Evolutionary conservation across 2,329 filamentous ascomycete genomes (phyloP), one percentile per base, ranked within the genome.

Genomic region (Alternaria ventricosa): DNA sequence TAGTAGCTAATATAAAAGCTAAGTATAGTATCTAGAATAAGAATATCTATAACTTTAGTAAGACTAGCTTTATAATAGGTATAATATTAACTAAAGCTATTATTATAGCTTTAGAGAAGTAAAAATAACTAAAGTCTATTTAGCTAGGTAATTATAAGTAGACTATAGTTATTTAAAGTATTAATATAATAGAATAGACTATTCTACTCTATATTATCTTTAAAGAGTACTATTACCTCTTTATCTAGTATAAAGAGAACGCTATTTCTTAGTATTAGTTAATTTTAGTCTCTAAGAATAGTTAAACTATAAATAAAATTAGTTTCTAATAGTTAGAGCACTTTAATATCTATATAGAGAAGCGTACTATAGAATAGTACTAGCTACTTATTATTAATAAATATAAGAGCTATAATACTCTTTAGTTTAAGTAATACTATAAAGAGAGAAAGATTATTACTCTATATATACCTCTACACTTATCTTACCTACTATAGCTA

Each of bases 401-500:
- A n/a, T 54, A 64, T 57, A 60, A 64, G 51, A 60, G 50, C 57
- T 54, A 64, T 49, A 57, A 22, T 8, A 23, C 23, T 23, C 23
- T 23, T 23, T 23, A 23, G 23, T 23, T 60, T 47, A 30, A 5
- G 57, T 22, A 13, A 56, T 15, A 60, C 36, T 63, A 56, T 53
- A 63, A 63, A 22, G 10, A 60, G 8, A 51, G 46, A 8, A 60
- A 53, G 15, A 59, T 63, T 27, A 58, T 63, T 53, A 56, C 56
- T 12, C 27, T 57, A 27, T 57, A 27, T 27, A 27, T 27, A 27
- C 25, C 25, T 27, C 7, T 9, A 9, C 7, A 18, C 43, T 45
- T 20, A 6, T 45, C 6, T 6, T 11, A n/a, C n/a, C 43, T 45
- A 27, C 23, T 50, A 50, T 30, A 50, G 23, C 36, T 20, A 18